Percentiles rank a stretch among this genome's conserved stretches.
Conservation (phyloP, 176 grass and related monocot genomes). For the Oryza meridionalis region DNA sequence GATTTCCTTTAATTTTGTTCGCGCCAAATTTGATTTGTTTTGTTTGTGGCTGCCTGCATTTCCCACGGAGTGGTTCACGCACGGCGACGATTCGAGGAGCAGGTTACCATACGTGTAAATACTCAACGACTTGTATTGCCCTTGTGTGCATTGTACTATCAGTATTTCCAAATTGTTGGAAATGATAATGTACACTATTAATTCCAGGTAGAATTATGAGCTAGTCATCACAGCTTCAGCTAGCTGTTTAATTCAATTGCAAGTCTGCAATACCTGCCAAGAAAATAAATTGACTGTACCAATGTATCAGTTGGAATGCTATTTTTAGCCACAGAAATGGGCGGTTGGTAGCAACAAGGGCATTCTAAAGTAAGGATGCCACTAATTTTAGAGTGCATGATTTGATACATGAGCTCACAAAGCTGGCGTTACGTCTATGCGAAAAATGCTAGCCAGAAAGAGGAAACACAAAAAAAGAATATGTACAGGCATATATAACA, state of each 20-base stretch:
- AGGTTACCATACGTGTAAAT: conserved; percentile 7
- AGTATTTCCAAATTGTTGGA: conserved; percentile 19
- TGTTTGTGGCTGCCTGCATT: not conserved
- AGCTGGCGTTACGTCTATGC: not conserved
- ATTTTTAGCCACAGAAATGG: not conserved
- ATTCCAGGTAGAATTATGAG: not conserved
- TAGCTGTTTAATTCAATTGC: not conserved
- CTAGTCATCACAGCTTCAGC: not conserved
- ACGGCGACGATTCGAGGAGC: not conserved
- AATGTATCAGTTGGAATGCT: not conserved
- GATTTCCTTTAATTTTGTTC: not conserved
- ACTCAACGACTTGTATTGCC: not conserved
- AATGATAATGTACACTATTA: not conserved
- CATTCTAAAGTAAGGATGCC: not conserved
- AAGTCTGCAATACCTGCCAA: not conserved
- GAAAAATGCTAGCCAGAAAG: not conserved
- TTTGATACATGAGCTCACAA: no score
- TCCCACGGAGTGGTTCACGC: not conserved
- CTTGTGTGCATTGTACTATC: not conserved
- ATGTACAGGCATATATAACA: not conserved
- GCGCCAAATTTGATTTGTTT: not conserved
- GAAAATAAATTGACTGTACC: no score
- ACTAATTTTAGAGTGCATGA: not conserved
- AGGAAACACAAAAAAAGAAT: not conserved
- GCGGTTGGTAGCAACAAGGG: not conserved